Base-by-base conservation (phyloP, 2,329 filamentous ascomycete genomes). In the Eutypella sp. region DNA sequence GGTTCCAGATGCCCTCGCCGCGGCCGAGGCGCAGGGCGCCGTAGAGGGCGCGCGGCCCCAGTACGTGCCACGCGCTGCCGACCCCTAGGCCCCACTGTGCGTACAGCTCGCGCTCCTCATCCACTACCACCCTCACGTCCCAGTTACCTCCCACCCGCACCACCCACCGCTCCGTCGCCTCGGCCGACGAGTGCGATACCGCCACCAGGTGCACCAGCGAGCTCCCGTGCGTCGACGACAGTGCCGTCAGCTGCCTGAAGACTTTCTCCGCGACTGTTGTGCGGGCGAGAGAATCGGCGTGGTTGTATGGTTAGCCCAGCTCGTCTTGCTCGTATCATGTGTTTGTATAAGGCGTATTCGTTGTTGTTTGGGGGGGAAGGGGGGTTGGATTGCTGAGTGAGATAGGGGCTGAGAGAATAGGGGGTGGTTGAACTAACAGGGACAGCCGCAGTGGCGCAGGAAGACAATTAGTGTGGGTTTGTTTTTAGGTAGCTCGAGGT, bases 401-500 rank as follows among this genome's bases (percentile, higher is more conserved):
- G 18, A 39, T 44, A 22, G 38, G 37, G 38, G 40, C 27, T 16
- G n/a, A 38, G 20, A 36, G 18, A 20, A 33, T n/a, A n/a, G 16
- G 5, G 29, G 6, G 16, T 15, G 25, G 25, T 7, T 7, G 25
- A 9, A 64, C 75, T 60, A 74, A 85, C 85, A 87, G 10, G 85
- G 85, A 67, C 84, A 87, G 27, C 85, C 85, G 60, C 84, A 89
- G 61, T 89, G 84, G 27, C 85, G 73, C 5, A 89, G 71, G 57
- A 89, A 89, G 15, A 80, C 74, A 18, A 89, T 66, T 2, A 89
- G 60, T 0, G 76, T 78, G 1, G 81, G 79, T 55, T 77, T 80
- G 20, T 68, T 66, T 36, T 70, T 64, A 1, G 77, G 74, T n/a
- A 85, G 63, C 7, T 60, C 58, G 5, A 87, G 66, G 48, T 73